These are phyloP conservation scores for Pestalotiopsis sp. DNA, from an alignment of 2,329 filamentous ascomycete genomes.

Conservation along the genomic window DNA sequence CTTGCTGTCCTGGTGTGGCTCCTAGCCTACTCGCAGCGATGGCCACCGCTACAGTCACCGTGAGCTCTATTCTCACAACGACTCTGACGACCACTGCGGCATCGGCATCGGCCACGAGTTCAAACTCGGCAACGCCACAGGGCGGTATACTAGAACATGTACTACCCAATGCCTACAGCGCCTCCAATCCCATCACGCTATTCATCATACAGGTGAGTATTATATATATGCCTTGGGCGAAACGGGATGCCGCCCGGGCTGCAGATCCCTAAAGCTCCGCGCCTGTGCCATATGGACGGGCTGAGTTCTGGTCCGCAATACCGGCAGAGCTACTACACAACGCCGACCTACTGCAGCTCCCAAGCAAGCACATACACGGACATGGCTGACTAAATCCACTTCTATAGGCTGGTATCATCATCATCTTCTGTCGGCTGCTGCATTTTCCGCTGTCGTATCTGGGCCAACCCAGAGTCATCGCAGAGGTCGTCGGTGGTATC, in stretches of 20 bases:
- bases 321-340: not conserved
- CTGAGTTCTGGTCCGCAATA: not conserved
- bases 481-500: conserved; percentile 76
- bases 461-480: conserved; percentile 75
- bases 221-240: not conserved
- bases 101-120: conserved; percentile 28
- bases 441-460: conserved; percentile 73
- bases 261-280: not conserved
- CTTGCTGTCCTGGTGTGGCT: not conserved
- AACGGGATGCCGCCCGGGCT: not conserved
- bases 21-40: not conserved
- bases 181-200: conserved; percentile 71
- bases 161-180: conserved; percentile 68
- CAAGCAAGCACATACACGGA: not conserved
- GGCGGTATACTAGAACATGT: conserved; percentile 71
- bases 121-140: conserved; percentile 37
- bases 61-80: conserved; percentile 21
- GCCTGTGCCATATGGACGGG: not conserved
- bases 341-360: not conserved
- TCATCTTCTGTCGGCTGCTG: conserved; percentile 71
- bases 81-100: conserved; percentile 27
- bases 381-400: not conserved
- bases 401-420: conserved; percentile 66
- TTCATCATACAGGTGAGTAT: conserved; percentile 72
- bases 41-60: conserved; percentile 16